Conservation (phyloP, 768 basidiomycete species). For the Wakefieldia striispora region DNA sequence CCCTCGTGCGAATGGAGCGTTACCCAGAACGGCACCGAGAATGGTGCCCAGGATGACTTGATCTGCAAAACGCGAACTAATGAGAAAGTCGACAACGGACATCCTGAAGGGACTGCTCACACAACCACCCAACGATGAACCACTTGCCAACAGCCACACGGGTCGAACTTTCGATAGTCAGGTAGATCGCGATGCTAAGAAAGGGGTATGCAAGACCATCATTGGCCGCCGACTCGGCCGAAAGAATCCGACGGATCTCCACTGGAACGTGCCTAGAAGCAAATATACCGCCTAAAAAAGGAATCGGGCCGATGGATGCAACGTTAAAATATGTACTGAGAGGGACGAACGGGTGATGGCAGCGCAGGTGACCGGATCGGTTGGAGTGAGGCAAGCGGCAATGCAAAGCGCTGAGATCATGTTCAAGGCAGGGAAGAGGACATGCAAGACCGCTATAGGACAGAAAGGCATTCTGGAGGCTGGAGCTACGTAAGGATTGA, state of each 20-base stretch:
- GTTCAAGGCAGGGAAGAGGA: slow-evolving; percentile 67
- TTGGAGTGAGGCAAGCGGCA: slow-evolving; percentile 88
- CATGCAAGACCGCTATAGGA: slow-evolving; percentile 58
- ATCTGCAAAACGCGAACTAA: slow-evolving; percentile 44
- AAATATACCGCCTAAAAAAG: slow-evolving; percentile 58
- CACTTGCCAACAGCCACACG: slow-evolving; percentile 74
- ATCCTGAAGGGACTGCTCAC: slow-evolving; percentile 26
- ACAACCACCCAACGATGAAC: slow-evolving; percentile 83
- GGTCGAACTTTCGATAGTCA: slow-evolving; percentile 66
- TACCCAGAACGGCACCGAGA: slow-evolving; percentile 59
- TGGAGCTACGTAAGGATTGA: slow-evolving; percentile 2
- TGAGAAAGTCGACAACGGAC: background rate
- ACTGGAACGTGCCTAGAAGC: slow-evolving; percentile 67
- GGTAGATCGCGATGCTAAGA: slow-evolving; percentile 80
- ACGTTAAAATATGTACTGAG: background rate
- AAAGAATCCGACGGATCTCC: slow-evolving; percentile 76
- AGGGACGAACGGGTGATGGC: slow-evolving; percentile 61
- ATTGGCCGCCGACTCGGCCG: slow-evolving; percentile 92
- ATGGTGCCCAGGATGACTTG: slow-evolving; percentile 75
- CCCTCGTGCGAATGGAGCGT: slow-evolving; percentile 7
- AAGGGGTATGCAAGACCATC: slow-evolving; percentile 97
- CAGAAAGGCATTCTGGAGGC: background rate
- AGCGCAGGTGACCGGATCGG: slow-evolving; percentile 92
- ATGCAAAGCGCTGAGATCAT: slow-evolving; percentile 80
- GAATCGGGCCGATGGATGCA: background rate